Evolutionary conservation across 768 basidiomycete species (phyloP), one percentile per base, ranked within the genome.

Genomic region (Lactarius deliciosus): DNA sequence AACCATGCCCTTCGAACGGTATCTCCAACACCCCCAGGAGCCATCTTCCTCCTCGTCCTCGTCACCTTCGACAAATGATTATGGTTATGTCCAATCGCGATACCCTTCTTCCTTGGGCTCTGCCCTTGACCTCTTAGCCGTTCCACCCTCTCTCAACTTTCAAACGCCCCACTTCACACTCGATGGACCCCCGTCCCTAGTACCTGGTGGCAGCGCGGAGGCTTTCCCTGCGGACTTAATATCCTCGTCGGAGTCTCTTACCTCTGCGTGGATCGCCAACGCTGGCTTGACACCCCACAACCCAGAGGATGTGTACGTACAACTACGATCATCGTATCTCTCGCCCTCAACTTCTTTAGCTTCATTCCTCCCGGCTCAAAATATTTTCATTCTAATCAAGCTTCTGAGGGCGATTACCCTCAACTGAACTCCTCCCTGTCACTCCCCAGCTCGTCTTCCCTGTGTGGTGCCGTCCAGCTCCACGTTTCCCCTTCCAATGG

Each of bases 171-270:
- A 82, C 32, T 90, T 88, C 74, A 82, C 91, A 76, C 78, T 84
- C 71, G 76, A 76, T 66, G 82, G 81, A 4, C 79, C 82, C 0
- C 87, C 90, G 32, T 81, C 82, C 1, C 81, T 91, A 25, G 87
- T 87, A 1, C 85, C 81, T 2, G 89, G 89, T 25, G 90, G 89
- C 28, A 89, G 91, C 41, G 89, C 87, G 11, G 91, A 91, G 75
- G 85, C 88, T 16, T 73, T 91, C n/a, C 84, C 87, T 13, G 25
- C 63, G 2, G 57, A 59, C 18, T 55, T 69, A 25, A 50, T 45
- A 20, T 47, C 61, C 28, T 61, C 64, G 22, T 38, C 60, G 8
- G 63, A 64, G 9, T 70, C 72, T 25, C 57, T 69, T n/a, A 55
- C 56, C 40, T 68, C 66, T 11, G 63, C 71, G 38, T 72, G 71